Percentiles rank a stretch among this genome's conserved stretches.
Evolutionary conservation across 1,284 basidiomycete genomes (phyloP).

Genomic region (Pseudozyma sp.): DNA sequence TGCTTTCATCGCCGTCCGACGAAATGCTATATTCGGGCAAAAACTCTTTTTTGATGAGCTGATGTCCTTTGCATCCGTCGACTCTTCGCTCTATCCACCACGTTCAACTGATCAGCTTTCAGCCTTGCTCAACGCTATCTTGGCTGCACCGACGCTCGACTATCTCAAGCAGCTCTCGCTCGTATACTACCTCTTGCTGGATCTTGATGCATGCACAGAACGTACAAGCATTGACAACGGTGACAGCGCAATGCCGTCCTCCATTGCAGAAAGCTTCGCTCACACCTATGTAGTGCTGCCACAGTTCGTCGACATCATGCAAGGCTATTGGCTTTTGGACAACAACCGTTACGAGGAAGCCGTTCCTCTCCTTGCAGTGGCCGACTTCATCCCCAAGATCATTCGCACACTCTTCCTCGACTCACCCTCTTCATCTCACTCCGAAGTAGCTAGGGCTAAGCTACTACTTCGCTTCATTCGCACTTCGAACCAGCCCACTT

Average conservation of each 20-base stretch:
- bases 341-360: slow-evolving; percentile 47
- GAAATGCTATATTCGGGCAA: slow-evolving; percentile 16
- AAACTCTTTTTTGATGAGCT: slow-evolving; percentile 54
- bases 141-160: slow-evolving; percentile 35
- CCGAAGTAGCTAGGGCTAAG: slow-evolving; percentile 34
- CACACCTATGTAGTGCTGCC: slow-evolving; percentile 44
- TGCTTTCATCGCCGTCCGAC: slow-evolving; percentile 11
- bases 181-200: slow-evolving; percentile 52
- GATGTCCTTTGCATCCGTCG: slow-evolving; percentile 40
- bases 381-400: slow-evolving; percentile 54
- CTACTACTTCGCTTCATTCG: slow-evolving; percentile 49
- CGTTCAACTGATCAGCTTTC: slow-evolving; percentile 27
- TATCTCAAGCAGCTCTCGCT: slow-evolving; percentile 51
- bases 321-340: slow-evolving; percentile 57
- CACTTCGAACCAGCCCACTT: slow-evolving; percentile 37
- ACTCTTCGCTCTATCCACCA: slow-evolving; percentile 40
- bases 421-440: slow-evolving; percentile 13
- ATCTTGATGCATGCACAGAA: slow-evolving; percentile 30
- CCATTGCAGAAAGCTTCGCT: slow-evolving; percentile 39
- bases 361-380: slow-evolving; percentile 34
- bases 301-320: slow-evolving; percentile 49
- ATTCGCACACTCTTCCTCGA: slow-evolving; percentile 37
- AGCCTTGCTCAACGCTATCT: slow-evolving; percentile 36
- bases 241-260: background rate
- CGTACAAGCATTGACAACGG: background rate